phyloP scores from a whole-genome alignment of 2,329 filamentous ascomycete species.

The Trichoderma koningiopsis region DNA sequence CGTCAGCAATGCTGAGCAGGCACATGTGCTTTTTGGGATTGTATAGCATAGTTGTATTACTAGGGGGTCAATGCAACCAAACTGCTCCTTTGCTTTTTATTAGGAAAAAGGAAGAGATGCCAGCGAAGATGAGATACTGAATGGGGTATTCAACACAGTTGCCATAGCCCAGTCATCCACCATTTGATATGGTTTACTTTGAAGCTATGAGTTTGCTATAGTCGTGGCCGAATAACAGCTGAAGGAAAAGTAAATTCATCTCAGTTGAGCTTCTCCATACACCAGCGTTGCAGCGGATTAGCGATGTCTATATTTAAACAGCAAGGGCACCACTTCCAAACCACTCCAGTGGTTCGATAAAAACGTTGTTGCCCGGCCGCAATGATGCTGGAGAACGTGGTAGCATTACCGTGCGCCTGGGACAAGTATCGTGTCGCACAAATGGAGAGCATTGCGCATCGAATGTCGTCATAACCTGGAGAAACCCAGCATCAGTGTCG shows the following conservation, averaged over 20 bases:
- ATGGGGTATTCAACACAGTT: background rate
- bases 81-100: background rate
- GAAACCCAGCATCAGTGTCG: background rate
- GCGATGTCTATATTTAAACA: background rate
- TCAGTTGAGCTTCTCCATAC: background rate
- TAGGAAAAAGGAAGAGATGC: too few species aligned
- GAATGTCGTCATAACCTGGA: constrained; percentile 7
- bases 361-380: background rate
- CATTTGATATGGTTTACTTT: background rate
- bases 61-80: background rate
- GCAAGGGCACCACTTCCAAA: constrained; percentile 1
- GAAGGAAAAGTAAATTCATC: background rate
- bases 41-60: background rate
- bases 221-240: background rate
- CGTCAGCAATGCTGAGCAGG: background rate
- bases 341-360: constrained; percentile 8
- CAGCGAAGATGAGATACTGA: background rate
- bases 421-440: background rate
- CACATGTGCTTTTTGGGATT: background rate
- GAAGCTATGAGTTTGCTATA: background rate
- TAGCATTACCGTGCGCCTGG: constrained; percentile 8
- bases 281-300: constrained; percentile 11
- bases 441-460: background rate
- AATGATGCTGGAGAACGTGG: background rate
- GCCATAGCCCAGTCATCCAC: background rate